A percentile compares a stretch with the other conserved stretches of the same genome.
Conservation (phyloP, 2,329 filamentous ascomycete species). For the Xylariomycetidae sp. region DNA sequence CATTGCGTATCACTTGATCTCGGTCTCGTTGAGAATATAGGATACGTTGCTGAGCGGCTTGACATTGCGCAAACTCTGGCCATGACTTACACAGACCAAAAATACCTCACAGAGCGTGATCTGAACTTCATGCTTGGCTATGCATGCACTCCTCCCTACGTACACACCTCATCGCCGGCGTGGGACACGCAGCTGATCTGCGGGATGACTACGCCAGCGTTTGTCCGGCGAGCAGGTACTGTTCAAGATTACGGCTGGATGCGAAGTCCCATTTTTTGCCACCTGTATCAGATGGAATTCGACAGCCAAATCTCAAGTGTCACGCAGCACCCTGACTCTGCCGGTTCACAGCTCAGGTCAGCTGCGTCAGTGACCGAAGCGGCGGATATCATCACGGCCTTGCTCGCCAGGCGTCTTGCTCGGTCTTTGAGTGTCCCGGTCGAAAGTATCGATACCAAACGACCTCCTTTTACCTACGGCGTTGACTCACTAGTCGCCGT, state of each 20-base stretch:
- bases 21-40: slow-evolving; percentile 3
- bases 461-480: slow-evolving; percentile 7
- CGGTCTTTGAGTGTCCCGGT: slow-evolving; percentile 5
- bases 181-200: slow-evolving; percentile 4
- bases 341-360: not conserved
- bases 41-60: slow-evolving; percentile 8
- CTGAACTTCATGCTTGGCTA: slow-evolving; percentile 10
- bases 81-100: slow-evolving; percentile 6
- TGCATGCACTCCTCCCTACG: slow-evolving; percentile 1
- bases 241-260: slow-evolving; percentile 6
- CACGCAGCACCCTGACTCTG: not conserved
- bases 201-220: slow-evolving; percentile 7
- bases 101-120: slow-evolving; percentile 3
- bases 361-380: slow-evolving; percentile 2
- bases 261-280: slow-evolving; percentile 5
- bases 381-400: slow-evolving; percentile 2
- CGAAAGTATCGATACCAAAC: slow-evolving; percentile 8
- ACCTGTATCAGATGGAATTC: slow-evolving; percentile 6
- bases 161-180: not conserved
- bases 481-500: slow-evolving; percentile 14
- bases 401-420: slow-evolving; percentile 5
- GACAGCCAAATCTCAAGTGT: not conserved
- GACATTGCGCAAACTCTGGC: slow-evolving; percentile 3
- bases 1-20: slow-evolving; percentile 5
- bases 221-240: slow-evolving; percentile 3